Base-by-base conservation (phyloP, 768 basidiomycete genomes). In the Pisolithus orientalis region DNA sequence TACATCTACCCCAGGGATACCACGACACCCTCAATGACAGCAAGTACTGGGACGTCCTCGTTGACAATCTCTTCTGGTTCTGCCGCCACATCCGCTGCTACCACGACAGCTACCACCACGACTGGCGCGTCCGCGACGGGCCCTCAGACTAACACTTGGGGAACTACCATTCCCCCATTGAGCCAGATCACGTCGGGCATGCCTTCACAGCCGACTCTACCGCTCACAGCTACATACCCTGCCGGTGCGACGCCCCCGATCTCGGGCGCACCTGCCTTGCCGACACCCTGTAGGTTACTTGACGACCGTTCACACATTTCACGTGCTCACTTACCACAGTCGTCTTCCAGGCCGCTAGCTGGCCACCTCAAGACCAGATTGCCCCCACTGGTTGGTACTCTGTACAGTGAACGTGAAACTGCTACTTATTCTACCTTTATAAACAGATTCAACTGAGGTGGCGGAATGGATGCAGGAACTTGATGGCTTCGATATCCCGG, bases 401-500 rank as follows among this genome's bases (percentile, higher is more conserved):
- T n/a, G 11, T 39, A 39, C 2, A 2, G 17, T 37, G 1, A n/a
- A 24, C 1, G 0, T 21, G 10, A 5, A 28, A 7, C 45, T 8
- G 3, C 24, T 27, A 13, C 48, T 47, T 10, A 51, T n/a, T 4
- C 11, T 21, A 5, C 11, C 25, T 4, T 5, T 24, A 4, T n/a
- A 31, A 58, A 40, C 51, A 79, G 82, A 77, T 65, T 80, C 82
- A 7, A 59, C 71, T 2, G 78, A 90, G 53, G 87, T 93, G n/a
- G 55, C 75, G 34, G 61, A 73, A 54, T 93, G 90, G 90, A 70
- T 91, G 80, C 74, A 79, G 59, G 87, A 91, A 61, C 74, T 94
- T 25, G 74, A 88, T 25, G 85, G 87, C 1, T 74, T 74, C 52
- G 49, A 82, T 54, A 87, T 93, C 53, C 92, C 92, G 1, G 59